phyloP scores from a whole-genome alignment of 208 protist species.

The Novymonas esmeraldas region DNA sequence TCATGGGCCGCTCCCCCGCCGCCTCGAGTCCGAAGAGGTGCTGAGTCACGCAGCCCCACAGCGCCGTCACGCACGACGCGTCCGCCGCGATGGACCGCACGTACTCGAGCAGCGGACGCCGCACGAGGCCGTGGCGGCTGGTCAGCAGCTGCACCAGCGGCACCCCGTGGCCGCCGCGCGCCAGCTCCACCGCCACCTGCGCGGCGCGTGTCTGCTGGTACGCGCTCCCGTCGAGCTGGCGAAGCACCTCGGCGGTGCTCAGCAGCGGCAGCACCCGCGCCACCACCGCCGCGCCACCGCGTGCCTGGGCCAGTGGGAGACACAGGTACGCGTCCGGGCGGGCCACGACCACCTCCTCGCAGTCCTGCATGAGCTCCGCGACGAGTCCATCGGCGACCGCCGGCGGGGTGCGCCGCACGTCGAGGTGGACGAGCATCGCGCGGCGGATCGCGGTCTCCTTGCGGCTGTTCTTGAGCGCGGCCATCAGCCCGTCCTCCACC shows the following conservation, averaged over 20 bases:
- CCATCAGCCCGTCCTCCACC: conserved; percentile 54
- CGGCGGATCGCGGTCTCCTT: conserved; percentile 62
- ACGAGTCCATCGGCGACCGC: conserved; percentile 46
- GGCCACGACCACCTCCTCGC: conserved; percentile 73
- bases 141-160: conserved; percentile 73
- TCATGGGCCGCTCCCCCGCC: conserved; percentile 33
- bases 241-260: conserved; percentile 65
- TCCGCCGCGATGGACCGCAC: conserved; percentile 32
- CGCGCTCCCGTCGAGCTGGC: conserved; percentile 43
- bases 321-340: conserved; percentile 87
- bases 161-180: conserved; percentile 45
- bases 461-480: conserved; percentile 58
- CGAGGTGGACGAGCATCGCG: conserved; percentile 69
- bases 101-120: conserved; percentile 41
- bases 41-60: conserved; percentile 72
- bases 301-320: conserved; percentile 46
- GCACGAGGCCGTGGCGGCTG: conserved; percentile 61
- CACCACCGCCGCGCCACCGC: conserved; percentile 14
- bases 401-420: conserved; percentile 33
- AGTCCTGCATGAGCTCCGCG: conserved; percentile 60
- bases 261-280: conserved; percentile 41
- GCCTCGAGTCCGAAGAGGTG: conserved; percentile 64
- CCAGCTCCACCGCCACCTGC: conserved; percentile 64
- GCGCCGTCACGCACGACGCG: conserved; percentile 31
- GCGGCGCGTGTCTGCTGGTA: conserved; percentile 56